These are phyloP conservation scores for Zea luxurians DNA, from an alignment of 176 grass and related monocot genomes.

Conservation along the genomic window DNA sequence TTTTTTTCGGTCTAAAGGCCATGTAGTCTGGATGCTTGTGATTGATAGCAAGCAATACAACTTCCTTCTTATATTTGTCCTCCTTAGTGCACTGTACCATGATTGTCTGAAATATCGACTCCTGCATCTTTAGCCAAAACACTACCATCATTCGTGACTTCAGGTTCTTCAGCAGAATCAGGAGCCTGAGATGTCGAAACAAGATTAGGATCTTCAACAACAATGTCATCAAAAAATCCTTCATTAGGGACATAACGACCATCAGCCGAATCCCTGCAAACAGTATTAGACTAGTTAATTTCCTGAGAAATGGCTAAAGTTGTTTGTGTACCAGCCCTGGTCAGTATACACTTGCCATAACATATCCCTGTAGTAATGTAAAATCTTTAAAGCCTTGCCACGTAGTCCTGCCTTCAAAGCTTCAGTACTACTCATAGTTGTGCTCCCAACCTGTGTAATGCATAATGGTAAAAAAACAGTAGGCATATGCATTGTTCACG, in stretches of 20 bases:
- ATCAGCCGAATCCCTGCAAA: conserved; percentile 88
- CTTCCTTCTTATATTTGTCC: conserved; percentile 89
- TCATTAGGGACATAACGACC: conserved; percentile 80
- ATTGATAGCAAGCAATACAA: conserved; percentile 60
- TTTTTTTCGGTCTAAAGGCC: conserved; percentile 78
- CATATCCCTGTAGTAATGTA: conserved; percentile 79
- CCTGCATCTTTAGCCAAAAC: conserved; percentile 32
- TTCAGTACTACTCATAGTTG: conserved; percentile 72
- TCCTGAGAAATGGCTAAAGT: conserved; percentile 9
- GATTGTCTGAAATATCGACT: conserved; percentile 42
- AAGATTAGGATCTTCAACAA: conserved; percentile 77
- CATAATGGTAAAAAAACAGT: conserved; percentile 9
- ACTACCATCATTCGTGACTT: conserved; percentile 31
- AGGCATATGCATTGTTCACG: too few relatives aligned
- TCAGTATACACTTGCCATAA: conserved; percentile 71
- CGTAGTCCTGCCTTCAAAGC: conserved; percentile 77
- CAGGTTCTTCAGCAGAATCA: conserved; percentile 40
- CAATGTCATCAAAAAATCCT: conserved; percentile 84
- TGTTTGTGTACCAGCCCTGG: not conserved
- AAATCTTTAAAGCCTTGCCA: conserved; percentile 82
- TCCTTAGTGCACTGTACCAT: conserved; percentile 59
- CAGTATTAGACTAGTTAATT: conserved; percentile 33
- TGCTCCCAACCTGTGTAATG: conserved; percentile 65
- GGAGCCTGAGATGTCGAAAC: conserved; percentile 42
- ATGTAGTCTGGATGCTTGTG: conserved; percentile 70